These are phyloP conservation scores for Scopulariopsis brevicaulis DNA, from an alignment of 2,329 filamentous ascomycete genomes.

Conservation along the genomic window DNA sequence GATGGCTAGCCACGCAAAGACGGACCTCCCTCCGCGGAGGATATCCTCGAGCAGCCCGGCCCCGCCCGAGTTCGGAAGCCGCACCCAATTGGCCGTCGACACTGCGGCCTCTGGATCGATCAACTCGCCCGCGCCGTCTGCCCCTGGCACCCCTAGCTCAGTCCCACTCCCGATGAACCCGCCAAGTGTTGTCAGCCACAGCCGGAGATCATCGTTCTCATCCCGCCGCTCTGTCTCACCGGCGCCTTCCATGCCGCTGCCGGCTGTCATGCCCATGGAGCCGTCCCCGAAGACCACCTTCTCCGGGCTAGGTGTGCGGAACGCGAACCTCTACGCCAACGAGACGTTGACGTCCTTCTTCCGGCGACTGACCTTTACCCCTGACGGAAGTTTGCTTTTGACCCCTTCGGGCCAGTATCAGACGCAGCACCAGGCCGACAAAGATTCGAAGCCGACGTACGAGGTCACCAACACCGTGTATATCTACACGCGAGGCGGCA, in stretches of 20 bases:
- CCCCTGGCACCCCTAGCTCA: constrained; percentile 86
- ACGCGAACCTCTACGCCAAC: constrained; percentile 87
- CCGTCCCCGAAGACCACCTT: constrained; percentile 71
- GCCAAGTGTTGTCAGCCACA: constrained; percentile 77
- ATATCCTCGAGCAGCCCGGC: constrained; percentile 90
- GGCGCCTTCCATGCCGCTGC: constrained; percentile 84
- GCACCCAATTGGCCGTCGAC: constrained; percentile 47
- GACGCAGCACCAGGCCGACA: constrained; percentile 54
- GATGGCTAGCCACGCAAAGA: constrained; percentile 65
- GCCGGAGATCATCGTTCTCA: constrained; percentile 88
- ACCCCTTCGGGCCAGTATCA: constrained; percentile 96
- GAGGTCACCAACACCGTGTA: constrained; percentile 97
- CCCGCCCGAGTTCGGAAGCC: constrained; percentile 66
- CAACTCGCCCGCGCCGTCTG: constrained; percentile 75
- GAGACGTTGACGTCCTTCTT: constrained; percentile 98
- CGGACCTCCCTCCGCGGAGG: constrained; percentile 83
- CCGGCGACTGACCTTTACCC: constrained; percentile 82
- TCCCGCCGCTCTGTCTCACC: constrained; percentile 82
- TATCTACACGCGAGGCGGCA: constrained; percentile 89
- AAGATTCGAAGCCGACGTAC: constrained; percentile 62
- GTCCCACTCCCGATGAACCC: constrained; percentile 92
- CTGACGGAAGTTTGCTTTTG: constrained; percentile 85
- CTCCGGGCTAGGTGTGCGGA: constrained; percentile 57
- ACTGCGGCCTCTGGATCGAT: constrained; percentile 40
- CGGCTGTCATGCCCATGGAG: constrained; percentile 90